Evolutionary conservation across 441 rosid genomes (phyloP).

Genomic region (Raphanus hybrid): DNA sequence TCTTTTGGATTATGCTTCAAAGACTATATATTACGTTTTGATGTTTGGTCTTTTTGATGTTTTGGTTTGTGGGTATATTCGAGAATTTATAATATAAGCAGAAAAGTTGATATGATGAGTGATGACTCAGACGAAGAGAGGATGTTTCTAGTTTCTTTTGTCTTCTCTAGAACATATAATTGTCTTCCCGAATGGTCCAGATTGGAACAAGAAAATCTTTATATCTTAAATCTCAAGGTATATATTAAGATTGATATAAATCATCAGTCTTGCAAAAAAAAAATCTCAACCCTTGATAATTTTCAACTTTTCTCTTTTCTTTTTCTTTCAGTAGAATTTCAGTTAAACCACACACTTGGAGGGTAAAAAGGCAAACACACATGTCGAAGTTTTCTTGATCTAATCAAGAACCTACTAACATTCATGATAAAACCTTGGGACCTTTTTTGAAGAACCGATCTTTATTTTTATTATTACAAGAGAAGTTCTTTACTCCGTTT

Average conservation of each 20-base stretch:
- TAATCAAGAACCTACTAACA: neutral
- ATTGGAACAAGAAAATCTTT: neutral
- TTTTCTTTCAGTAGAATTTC: neutral
- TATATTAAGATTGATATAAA: neutral
- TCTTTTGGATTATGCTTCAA: neutral
- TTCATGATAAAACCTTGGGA: no score
- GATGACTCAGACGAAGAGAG: neutral
- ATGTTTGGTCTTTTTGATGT: constrained; percentile 9
- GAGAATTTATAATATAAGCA: constrained; percentile 41
- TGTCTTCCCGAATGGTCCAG: constrained; percentile 54
- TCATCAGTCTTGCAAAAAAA: neutral
- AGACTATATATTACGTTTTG: neutral
- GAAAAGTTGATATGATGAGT: constrained; percentile 9
- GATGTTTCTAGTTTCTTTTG: constrained; percentile 58
- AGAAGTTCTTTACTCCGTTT: neutral
- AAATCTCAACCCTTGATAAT: constrained; percentile 6
- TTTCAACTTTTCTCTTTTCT: neutral
- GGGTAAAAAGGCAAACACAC: neutral
- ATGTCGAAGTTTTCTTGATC: neutral
- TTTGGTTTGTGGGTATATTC: constrained; percentile 10
- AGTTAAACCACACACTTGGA: constrained; percentile 27
- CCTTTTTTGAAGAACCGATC: no score
- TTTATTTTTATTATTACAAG: neutral
- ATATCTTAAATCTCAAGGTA: neutral
- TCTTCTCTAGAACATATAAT: constrained; percentile 30